Conservation (phyloP, 2,329 filamentous ascomycete genomes). For the Ceratocystis alfenasii region DNA sequence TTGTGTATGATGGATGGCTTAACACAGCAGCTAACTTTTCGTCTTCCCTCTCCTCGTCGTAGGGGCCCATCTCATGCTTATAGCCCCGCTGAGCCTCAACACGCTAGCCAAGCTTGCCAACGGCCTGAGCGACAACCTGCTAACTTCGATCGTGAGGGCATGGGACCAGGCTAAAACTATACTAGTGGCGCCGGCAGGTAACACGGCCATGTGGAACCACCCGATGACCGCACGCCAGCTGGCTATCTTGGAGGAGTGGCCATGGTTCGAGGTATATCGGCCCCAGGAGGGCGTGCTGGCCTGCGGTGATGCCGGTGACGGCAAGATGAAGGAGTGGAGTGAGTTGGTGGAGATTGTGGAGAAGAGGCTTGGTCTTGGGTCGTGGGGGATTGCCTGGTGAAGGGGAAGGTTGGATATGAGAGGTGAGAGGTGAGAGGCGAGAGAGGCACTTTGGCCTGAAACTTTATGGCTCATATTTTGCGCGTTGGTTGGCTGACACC, state of each 20-base stretch:
- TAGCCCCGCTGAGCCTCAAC: constrained; percentile 76
- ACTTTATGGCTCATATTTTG: background rate
- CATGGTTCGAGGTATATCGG: constrained; percentile 59
- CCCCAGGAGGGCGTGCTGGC: constrained; percentile 69
- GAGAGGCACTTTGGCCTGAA: background rate
- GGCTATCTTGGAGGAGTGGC: constrained; percentile 48
- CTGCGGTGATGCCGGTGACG: constrained; percentile 71
- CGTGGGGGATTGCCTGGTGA: background rate
- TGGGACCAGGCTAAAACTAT: constrained; percentile 78
- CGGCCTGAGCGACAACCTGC: constrained; percentile 65
- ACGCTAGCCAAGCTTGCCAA: constrained; percentile 70
- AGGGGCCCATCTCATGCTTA: constrained; percentile 61
- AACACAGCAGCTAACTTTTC: background rate
- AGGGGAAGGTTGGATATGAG: background rate
- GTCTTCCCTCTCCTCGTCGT: constrained; percentile 27
- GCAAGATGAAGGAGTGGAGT: constrained; percentile 73
- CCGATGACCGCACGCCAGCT: constrained; percentile 68
- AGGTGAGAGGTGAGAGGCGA: no score
- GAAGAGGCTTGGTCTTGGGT: constrained; percentile 24
- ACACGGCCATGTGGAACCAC: constrained; percentile 81
- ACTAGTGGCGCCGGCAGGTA: constrained; percentile 72
- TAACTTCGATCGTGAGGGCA: constrained; percentile 64
- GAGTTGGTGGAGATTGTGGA: constrained; percentile 59
- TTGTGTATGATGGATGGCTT: background rate
- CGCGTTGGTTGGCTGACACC: no score